Conservation (phyloP, 2,329 filamentous ascomycete genomes). For the Bipolaris cookei region DNA sequence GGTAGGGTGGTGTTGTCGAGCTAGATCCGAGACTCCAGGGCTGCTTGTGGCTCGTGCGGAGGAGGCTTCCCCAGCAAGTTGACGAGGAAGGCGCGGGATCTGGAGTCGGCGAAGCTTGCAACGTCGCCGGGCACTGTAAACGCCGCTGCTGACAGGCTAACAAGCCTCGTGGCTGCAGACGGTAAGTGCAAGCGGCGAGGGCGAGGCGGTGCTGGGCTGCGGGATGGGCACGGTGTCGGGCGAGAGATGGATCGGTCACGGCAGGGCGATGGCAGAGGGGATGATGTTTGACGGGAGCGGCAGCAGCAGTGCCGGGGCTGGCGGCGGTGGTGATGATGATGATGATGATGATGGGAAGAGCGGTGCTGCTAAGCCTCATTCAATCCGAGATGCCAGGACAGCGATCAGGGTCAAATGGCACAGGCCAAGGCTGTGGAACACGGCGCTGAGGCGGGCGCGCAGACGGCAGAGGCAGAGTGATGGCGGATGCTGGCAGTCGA, state of each 20-base stretch:
- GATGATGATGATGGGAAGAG: not conserved
- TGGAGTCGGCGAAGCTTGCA: conserved; percentile 12
- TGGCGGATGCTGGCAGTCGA: not conserved
- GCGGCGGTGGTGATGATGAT: not conserved
- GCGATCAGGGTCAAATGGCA: conserved; percentile 17
- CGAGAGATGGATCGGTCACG: not conserved
- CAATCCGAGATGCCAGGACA: conserved; percentile 11
- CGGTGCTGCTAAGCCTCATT: conserved; percentile 18
- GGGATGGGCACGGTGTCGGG: not conserved
- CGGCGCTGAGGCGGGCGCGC: conserved; percentile 6
- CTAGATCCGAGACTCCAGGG: conserved; percentile 17
- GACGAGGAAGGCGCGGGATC: conserved; percentile 19
- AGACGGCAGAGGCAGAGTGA: not conserved
- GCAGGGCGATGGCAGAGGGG: not conserved
- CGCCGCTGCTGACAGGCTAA: not conserved
- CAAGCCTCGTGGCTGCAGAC: not conserved
- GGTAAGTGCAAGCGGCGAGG: not conserved
- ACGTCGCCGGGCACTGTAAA: conserved; percentile 1
- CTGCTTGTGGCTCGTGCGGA: conserved; percentile 17
- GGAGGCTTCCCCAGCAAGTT: conserved; percentile 17
- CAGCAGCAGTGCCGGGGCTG: not conserved
- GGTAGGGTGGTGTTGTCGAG: conserved; percentile 16
- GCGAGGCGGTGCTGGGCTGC: not conserved
- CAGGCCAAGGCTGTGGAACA: conserved; percentile 13
- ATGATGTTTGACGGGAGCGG: not conserved